These are phyloP conservation scores for Pilobolus umbonatus DNA, from an alignment of 192 early-diverging fungal genomes.

Conservation along the genomic window DNA sequence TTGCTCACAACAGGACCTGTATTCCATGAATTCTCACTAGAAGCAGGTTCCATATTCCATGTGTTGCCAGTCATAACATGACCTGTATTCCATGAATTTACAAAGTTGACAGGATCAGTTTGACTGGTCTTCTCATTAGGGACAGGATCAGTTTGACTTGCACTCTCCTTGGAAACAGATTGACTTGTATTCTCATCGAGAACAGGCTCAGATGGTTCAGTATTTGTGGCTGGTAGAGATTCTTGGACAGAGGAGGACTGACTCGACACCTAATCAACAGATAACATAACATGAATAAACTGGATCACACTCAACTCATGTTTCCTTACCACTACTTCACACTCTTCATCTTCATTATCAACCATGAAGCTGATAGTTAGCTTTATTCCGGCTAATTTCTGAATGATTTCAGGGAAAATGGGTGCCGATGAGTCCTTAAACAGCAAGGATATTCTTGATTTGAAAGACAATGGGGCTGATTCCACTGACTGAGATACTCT, in stretches of 20 bases:
- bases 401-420: constrained; percentile 13
- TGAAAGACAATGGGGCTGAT: neutral
- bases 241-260: no score
- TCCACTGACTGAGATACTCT: no score
- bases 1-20: no score
- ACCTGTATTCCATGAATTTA: neutral
- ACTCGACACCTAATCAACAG: no score
- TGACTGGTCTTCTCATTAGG: no score
- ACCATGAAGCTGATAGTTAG: constrained; percentile 15
- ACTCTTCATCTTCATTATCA: constrained; percentile 14
- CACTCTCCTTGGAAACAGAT: no score
- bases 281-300: no score
- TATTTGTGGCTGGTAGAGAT: no score
- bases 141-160: no score
- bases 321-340: no score
- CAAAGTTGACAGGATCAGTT: no score
- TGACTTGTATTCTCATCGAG: neutral
- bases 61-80: neutral
- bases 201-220: neutral
- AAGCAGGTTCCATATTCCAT: neutral
- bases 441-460: neutral
- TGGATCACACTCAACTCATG: no score
- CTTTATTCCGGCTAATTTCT: constrained; percentile 12
- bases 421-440: constrained; percentile 6
- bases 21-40: neutral